Base-by-base conservation (phyloP, 352 stramenopile species). In the Phytophthora hybrid region DNA sequence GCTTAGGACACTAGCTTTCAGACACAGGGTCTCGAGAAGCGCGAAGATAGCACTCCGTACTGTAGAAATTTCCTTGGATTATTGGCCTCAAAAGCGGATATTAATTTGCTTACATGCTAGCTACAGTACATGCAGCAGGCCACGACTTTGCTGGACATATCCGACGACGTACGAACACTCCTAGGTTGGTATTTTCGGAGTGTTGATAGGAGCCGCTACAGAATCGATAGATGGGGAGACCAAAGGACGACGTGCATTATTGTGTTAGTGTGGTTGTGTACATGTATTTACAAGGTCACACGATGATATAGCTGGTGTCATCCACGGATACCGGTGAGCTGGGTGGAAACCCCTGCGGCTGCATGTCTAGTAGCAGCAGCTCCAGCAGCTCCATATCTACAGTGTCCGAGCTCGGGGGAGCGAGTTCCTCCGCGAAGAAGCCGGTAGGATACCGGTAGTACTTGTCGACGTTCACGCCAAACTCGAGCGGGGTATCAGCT, bases 371-470 rank as follows among this genome's bases (percentile, higher is more conserved):
- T 16, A 77, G 64, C 7, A 77, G 70, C 26, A 77, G 14, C 46
- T 73, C 63, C 23, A 77, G 31, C 51, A 77, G 65, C 32, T 73
- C 70, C 70, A 77, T 77, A 21, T 77, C 70, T 1, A 34, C 44
- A 18, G n/a, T 47, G 3, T 29, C 64, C 19, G 18, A 72, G 31
- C 10, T 29, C 46, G 63, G 62, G 34, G 53, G 29, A 58, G 53
- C 7, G 5, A 63, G 13, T 18, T 3, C 11, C 2, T 11, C 23
- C 16, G 21, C 23, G 21, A 56, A 56, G 18, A 56, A 34, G 21
- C 21, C 21, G 10, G 19, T 19, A 6, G 32, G 58, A 46, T 32
- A 44, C 14, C 37, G 11, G 14, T 44, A 62, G n/a, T 59, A 63
- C 10, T 56, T 56, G 11, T 32, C 13, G 4, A 9, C 21, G 11